A percentile compares a stretch with the other conserved stretches of the same genome.
Evolutionary conservation across 164 flowering plant species (phyloP).

Genomic region (Dillenia turbinata): DNA sequence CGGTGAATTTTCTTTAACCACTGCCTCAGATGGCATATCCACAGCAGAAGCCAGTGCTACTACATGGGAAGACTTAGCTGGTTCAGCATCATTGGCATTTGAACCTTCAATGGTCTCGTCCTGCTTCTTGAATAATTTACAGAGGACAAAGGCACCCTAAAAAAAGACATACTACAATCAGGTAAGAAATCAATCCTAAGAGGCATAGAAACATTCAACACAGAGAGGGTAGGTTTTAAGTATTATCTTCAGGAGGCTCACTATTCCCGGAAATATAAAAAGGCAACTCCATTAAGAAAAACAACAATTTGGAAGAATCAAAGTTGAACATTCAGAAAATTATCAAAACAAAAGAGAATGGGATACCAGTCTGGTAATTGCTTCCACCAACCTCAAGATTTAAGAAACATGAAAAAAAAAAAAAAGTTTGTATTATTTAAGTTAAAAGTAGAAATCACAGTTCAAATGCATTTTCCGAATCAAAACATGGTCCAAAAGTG

Average conservation of each 20-base stretch:
- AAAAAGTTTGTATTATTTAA: too few species aligned
- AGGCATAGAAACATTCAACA: too few species aligned
- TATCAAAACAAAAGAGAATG: too few species aligned
- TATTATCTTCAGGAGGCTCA: too few species aligned
- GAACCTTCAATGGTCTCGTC: conserved; percentile 40
- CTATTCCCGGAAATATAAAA: background rate
- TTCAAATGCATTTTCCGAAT: too few species aligned
- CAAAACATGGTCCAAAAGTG: too few species aligned
- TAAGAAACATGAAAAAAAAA: too few species aligned
- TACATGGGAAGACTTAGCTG: conserved; percentile 33
- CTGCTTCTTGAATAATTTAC: conserved; percentile 63
- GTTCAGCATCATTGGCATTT: conserved; percentile 44
- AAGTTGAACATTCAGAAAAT: background rate
- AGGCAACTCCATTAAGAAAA: background rate
- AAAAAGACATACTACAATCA: conserved; percentile 2
- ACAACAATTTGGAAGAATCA: background rate
- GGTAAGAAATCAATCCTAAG: background rate
- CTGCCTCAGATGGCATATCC: conserved; percentile 24
- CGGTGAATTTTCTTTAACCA: conserved; percentile 18
- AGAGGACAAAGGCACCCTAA: conserved; percentile 66
- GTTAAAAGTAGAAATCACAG: too few species aligned
- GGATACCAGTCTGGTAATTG: too few species aligned
- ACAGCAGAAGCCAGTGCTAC: conserved; percentile 29
- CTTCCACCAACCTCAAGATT: too few species aligned
- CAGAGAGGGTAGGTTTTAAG: too few species aligned